These are phyloP conservation scores for Trichoderma aggressivum DNA, from an alignment of 2,329 filamentous ascomycete genomes.

Conservation along the genomic window DNA sequence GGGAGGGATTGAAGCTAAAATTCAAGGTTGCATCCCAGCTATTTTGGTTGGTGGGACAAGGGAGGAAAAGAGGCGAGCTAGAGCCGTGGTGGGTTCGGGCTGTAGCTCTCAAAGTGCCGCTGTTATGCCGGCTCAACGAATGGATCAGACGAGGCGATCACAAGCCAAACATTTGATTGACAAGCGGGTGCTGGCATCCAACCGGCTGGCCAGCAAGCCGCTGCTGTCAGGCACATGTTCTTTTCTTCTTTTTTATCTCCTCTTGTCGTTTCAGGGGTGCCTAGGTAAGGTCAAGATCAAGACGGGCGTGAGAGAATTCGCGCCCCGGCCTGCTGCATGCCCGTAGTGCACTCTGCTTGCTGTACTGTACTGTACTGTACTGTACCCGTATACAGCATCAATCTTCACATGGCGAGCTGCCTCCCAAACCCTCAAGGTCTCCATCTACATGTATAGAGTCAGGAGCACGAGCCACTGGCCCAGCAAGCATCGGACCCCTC, in stretches of 20 bases:
- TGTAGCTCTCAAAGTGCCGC: background rate
- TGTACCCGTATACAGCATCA: too few relatives aligned
- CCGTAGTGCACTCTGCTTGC: too few relatives aligned
- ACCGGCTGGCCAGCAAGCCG: background rate
- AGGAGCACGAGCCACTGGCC: background rate
- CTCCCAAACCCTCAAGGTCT: background rate
- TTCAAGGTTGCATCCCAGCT: background rate
- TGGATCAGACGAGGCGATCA: constrained; percentile 9
- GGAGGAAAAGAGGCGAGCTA: background rate
- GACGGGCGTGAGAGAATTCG: background rate
- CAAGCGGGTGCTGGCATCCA: background rate
- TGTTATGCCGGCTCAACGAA: background rate
- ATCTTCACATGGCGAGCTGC: background rate
- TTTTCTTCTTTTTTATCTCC: too few relatives aligned
- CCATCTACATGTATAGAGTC: too few relatives aligned
- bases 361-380: too few relatives aligned
- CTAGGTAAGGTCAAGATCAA: background rate
- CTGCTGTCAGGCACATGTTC: background rate
- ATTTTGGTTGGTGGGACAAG: background rate
- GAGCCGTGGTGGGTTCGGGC: background rate
- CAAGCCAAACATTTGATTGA: background rate
- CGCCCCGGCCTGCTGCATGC: background rate
- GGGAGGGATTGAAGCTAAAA: background rate
- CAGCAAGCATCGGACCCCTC: background rate
- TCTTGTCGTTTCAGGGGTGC: too few relatives aligned